Evolutionary conservation across 805 yeast species (phyloP).

Genomic region (Sugiyamaella floridensis): DNA sequence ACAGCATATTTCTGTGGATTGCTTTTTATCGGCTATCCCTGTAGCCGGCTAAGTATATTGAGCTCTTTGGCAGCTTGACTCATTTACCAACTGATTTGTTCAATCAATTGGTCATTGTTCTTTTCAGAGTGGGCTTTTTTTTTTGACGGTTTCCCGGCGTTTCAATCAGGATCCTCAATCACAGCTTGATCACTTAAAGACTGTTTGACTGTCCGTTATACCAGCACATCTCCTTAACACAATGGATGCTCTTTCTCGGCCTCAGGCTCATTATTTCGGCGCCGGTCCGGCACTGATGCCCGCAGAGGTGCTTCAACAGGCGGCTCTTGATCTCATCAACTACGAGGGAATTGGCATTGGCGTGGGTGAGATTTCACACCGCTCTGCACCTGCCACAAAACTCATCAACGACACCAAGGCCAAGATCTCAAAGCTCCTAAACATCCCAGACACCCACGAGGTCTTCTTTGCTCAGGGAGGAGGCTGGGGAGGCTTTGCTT

Average conservation of each 20-base stretch:
- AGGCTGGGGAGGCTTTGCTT: conserved; percentile 92
- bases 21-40: too few relatives aligned
- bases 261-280: conserved; percentile 58
- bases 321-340: conserved; percentile 74
- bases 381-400: conserved; percentile 73
- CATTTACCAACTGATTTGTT: too few relatives aligned
- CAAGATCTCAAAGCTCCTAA: conserved; percentile 55
- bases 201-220: too few relatives aligned
- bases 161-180: too few relatives aligned
- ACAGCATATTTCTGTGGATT: too few relatives aligned
- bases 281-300: conserved; percentile 99
- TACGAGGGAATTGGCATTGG: conserved; percentile 73
- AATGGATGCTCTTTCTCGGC: conserved; percentile 1
- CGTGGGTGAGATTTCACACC: conserved; percentile 92
- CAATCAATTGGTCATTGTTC: too few relatives aligned
- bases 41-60: too few relatives aligned
- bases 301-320: conserved; percentile 73
- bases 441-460: conserved; percentile 87
- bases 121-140: too few relatives aligned
- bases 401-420: conserved; percentile 73
- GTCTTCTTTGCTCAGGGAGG: conserved; percentile 97
- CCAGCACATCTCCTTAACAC: neutral
- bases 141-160: too few relatives aligned
- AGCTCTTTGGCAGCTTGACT: too few relatives aligned
- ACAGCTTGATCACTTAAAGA: too few relatives aligned